These are phyloP conservation scores for Blastocladiella britannica DNA, from an alignment of 192 early-diverging fungal genomes.

Conservation along the genomic window DNA sequence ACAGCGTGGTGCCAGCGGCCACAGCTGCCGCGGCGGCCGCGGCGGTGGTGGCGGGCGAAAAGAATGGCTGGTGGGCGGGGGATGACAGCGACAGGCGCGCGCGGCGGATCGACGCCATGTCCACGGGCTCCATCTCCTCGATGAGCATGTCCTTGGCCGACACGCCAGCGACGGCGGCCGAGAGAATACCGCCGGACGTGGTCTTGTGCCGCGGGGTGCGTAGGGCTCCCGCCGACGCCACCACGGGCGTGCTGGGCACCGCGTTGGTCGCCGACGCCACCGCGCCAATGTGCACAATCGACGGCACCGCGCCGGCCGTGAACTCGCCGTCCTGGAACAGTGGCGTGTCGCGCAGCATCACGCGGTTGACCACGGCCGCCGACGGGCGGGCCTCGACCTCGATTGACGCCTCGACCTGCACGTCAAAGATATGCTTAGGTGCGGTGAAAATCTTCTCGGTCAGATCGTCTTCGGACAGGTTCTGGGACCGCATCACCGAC, in stretches of 20 bases:
- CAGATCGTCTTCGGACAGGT: slow-evolving; percentile 8
- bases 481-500: not conserved
- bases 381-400: not conserved
- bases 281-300: slow-evolving; percentile 7
- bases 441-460: slow-evolving; percentile 24
- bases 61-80: not conserved
- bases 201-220: not conserved
- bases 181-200: not conserved
- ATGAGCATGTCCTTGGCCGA: not conserved
- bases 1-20: not conserved
- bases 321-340: slow-evolving; percentile 64
- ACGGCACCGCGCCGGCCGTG: slow-evolving; percentile 17
- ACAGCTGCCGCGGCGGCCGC: not conserved
- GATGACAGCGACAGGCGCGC: not conserved
- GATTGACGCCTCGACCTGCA: not conserved
- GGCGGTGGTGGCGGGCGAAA: not conserved
- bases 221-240: slow-evolving; percentile 3
- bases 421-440: not conserved
- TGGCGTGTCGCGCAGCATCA: slow-evolving; percentile 69
- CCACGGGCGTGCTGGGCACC: slow-evolving; percentile 11
- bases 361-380: slow-evolving; percentile 61
- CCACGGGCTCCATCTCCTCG: too few species aligned
- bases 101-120: too few species aligned
- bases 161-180: not conserved
- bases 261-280: slow-evolving; percentile 15